Conservation (phyloP, 2,329 filamentous ascomycete species). For the Fusarium coicis region DNA sequence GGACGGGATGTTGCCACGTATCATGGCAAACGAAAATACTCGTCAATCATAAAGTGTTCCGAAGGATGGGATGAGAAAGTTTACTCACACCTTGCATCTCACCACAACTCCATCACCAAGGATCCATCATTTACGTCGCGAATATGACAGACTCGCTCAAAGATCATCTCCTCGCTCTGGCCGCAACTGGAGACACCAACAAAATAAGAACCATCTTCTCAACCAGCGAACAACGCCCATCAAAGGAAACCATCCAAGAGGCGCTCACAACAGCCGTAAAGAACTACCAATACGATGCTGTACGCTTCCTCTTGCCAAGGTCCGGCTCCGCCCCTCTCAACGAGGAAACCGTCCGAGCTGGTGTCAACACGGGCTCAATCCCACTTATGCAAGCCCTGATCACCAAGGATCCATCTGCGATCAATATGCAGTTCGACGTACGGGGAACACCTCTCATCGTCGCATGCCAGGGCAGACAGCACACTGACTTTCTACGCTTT, state of each 20-base stretch:
- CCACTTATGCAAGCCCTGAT: neutral
- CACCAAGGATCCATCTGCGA: neutral
- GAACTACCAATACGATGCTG: neutral
- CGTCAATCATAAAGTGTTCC: neutral
- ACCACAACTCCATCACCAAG: neutral
- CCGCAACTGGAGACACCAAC: neutral
- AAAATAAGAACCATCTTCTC: neutral
- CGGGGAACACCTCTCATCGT: neutral
- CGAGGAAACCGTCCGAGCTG: neutral
- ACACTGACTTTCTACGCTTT: neutral
- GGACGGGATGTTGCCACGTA: neutral
- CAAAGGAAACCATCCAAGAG: neutral
- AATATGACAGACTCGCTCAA: neutral
- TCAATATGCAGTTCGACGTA: constrained; percentile 3
- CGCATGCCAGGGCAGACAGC: neutral
- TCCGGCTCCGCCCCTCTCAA: neutral
- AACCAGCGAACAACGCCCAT: too few relatives aligned
- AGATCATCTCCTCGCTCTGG: neutral
- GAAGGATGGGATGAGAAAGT: neutral
- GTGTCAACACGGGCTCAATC: neutral
- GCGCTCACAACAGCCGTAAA: accelerated
- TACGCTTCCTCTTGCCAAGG: accelerated
- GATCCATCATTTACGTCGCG: accelerated
- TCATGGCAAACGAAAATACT: neutral
- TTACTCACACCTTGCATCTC: neutral